Percentiles rank a stretch among this genome's conserved stretches.
Conservation (phyloP, 441 rosid species). For the Mallotus repandus region DNA sequence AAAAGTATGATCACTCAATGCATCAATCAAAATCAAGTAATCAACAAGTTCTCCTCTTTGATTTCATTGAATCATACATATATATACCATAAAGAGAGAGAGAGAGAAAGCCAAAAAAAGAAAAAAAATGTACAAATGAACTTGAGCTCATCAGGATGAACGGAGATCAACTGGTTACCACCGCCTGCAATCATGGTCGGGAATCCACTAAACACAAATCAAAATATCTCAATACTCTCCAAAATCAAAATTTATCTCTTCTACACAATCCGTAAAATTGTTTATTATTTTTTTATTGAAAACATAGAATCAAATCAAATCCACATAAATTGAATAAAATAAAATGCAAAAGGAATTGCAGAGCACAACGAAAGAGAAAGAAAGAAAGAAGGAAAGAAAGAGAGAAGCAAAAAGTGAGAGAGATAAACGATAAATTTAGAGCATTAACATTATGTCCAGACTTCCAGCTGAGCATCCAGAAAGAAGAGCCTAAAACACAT, state of each 20-base stretch:
- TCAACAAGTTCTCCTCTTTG: too few relatives aligned
- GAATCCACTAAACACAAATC: constrained; percentile 28
- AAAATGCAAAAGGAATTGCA: too few relatives aligned
- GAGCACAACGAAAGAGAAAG: too few relatives aligned
- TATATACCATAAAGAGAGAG: neutral
- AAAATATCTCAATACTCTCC: constrained; percentile 21
- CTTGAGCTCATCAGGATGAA: constrained; percentile 90
- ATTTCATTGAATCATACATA: too few relatives aligned
- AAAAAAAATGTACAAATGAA: constrained; percentile 56
- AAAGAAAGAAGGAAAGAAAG: neutral
- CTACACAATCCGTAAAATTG: too few relatives aligned
- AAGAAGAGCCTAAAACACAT: too few relatives aligned
- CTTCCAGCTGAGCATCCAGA: too few relatives aligned
- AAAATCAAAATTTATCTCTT: too few relatives aligned
- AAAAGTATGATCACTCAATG: too few relatives aligned
- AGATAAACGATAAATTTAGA: constrained; percentile 10
- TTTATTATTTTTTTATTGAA: neutral
- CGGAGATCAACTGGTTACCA: constrained; percentile 68
- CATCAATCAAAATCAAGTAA: too few relatives aligned
- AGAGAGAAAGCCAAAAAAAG: too few relatives aligned
- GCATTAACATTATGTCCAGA: constrained; percentile 29
- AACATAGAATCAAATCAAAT: neutral
- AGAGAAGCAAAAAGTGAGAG: neutral
- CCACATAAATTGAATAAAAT: neutral
- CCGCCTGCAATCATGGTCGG: constrained; percentile 60